Evolutionary conservation across 2,329 filamentous ascomycete species (phyloP).

Genomic region (Phyllosticta citrichinensis): DNA sequence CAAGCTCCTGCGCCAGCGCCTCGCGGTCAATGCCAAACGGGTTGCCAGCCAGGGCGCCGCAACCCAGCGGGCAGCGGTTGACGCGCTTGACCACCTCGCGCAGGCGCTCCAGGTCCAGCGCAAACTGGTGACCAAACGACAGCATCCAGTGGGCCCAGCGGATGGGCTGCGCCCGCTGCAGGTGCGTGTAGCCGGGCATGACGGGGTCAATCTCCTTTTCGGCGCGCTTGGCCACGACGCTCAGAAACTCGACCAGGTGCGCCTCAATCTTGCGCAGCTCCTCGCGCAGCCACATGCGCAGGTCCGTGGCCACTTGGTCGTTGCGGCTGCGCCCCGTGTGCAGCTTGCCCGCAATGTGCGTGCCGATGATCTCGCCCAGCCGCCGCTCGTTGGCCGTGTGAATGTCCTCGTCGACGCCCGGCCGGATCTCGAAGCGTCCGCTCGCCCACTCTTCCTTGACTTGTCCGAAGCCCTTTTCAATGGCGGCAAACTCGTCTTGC

Average conservation of each 20-base stretch:
- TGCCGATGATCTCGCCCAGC: slow-evolving; percentile 73
- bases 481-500: slow-evolving; percentile 59
- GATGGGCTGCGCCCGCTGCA: slow-evolving; percentile 74
- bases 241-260: slow-evolving; percentile 58
- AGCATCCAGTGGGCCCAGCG: slow-evolving; percentile 77
- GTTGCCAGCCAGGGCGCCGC: slow-evolving; percentile 71
- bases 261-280: slow-evolving; percentile 60
- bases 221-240: slow-evolving; percentile 58
- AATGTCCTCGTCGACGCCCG: slow-evolving; percentile 43
- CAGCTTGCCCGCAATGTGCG: slow-evolving; percentile 74
- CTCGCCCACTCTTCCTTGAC: slow-evolving; percentile 43
- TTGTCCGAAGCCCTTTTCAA: slow-evolving; percentile 59
- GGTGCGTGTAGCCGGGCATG: slow-evolving; percentile 84
- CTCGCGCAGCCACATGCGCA: slow-evolving; percentile 80
- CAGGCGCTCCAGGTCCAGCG: slow-evolving; percentile 65
- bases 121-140: slow-evolving; percentile 62
- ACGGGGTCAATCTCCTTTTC: slow-evolving; percentile 65
- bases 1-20: slow-evolving; percentile 68
- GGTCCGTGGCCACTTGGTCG: slow-evolving; percentile 82
- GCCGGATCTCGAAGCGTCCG: slow-evolving; percentile 35
- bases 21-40: slow-evolving; percentile 73
- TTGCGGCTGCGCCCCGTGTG: slow-evolving; percentile 83
- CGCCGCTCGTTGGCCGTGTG: slow-evolving; percentile 46
- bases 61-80: slow-evolving; percentile 61
- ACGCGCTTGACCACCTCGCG: slow-evolving; percentile 64